A percentile compares a stretch with the other conserved stretches of the same genome.
phyloP scores from a whole-genome alignment of 345 rosid genomes.

The Eucalyptus paniculata region DNA sequence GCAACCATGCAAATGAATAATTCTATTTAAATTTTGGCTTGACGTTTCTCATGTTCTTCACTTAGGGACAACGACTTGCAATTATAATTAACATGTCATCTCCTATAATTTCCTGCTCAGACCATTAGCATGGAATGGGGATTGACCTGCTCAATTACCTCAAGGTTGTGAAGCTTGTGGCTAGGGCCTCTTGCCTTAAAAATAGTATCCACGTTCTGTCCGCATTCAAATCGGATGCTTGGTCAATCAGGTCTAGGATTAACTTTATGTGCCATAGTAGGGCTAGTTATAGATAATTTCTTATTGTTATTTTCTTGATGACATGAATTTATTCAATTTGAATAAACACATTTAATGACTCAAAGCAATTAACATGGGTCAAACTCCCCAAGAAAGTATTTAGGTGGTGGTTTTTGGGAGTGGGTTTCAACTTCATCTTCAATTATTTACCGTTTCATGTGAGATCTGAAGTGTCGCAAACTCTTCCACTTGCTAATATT shows the following conservation, averaged over 20 bases:
- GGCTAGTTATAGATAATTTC: fast-evolving
- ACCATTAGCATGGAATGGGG: no score
- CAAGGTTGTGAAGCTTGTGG: no score
- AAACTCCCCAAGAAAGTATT: no score
- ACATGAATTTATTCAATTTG: not conserved
- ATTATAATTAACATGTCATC: not conserved
- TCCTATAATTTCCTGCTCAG: fast-evolving
- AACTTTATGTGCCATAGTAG: not conserved
- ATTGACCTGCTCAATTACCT: no score
- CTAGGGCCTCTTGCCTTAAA: fast-evolving
- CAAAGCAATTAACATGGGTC: fast-evolving
- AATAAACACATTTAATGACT: no score
- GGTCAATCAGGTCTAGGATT: not conserved
- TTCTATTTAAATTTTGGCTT: fast-evolving
- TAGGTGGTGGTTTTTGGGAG: not conserved
- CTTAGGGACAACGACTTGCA: no score
- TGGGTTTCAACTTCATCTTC: not conserved
- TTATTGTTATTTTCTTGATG: no score
- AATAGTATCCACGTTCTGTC: not conserved
- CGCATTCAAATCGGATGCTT: fast-evolving
- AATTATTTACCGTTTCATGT: not conserved
- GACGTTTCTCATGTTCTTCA: fast-evolving
- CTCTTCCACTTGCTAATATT: no score
- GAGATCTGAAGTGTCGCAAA: fast-evolving
- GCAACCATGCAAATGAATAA: fast-evolving